Percentiles rank a stretch among this genome's conserved stretches.
phyloP scores from a whole-genome alignment of 148 eudicot species.

The Vaccinium macrocarpon region DNA sequence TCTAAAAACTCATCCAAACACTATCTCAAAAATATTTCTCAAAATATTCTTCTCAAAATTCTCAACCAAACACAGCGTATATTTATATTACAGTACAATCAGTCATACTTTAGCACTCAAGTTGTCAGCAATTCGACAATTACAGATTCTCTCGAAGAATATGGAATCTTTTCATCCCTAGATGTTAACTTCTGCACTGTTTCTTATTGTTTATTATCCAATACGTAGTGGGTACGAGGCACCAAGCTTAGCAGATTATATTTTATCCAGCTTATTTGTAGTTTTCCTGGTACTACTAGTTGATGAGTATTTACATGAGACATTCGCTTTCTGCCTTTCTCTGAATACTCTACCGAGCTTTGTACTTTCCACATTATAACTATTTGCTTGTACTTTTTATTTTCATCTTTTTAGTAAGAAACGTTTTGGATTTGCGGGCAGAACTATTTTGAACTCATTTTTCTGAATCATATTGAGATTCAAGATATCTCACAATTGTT shows the following conservation, averaged over 20 bases:
- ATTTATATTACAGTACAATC: not conserved
- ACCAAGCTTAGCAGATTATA: not conserved
- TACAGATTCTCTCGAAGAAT: not conserved
- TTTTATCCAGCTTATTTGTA: not conserved
- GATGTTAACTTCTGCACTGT: not conserved
- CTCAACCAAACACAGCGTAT: too few species aligned
- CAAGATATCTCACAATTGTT: conserved; percentile 5
- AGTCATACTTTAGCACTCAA: not conserved
- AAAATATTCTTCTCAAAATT: too few species aligned
- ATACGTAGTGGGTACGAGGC: not conserved
- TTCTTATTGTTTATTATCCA: not conserved
- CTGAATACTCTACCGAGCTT: not conserved
- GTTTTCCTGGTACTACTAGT: not conserved
- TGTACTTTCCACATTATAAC: not conserved
- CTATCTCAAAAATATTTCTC: too few species aligned
- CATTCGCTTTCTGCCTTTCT: not conserved
- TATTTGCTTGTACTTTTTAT: not conserved
- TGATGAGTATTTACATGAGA: not conserved
- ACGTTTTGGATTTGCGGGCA: not conserved
- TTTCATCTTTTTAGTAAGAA: not conserved
- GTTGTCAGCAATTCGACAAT: not conserved
- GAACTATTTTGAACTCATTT: not conserved
- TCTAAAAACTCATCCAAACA: too few species aligned
- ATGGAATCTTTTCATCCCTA: not conserved
- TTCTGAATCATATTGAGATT: not conserved